These are phyloP conservation scores for Trichosanthes truncata DNA, from an alignment of 306 rosid species.

Conservation along the genomic window DNA sequence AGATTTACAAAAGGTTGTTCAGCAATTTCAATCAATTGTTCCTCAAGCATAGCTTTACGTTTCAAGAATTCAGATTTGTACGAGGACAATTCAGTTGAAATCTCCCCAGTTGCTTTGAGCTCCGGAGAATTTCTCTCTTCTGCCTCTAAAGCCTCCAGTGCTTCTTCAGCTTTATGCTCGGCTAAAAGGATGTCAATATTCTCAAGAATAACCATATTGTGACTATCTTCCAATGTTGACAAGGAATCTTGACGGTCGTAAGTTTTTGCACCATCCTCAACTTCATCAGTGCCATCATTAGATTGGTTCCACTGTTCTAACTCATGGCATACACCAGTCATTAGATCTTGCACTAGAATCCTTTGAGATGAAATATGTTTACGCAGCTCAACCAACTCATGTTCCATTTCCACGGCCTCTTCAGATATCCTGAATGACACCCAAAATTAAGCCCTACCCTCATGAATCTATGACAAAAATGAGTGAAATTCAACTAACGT, in stretches of 20 bases:
- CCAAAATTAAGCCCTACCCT: conserved; percentile 7
- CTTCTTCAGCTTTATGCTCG: conserved; percentile 85
- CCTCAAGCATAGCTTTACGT: conserved; percentile 65
- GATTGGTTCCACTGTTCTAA: conserved; percentile 68
- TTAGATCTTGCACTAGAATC: conserved; percentile 87
- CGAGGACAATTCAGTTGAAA: conserved; percentile 36
- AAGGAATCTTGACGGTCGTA: conserved; percentile 48
- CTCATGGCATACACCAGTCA: conserved; percentile 86
- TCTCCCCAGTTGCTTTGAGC: conserved; percentile 48
- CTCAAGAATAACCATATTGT: conserved; percentile 44
- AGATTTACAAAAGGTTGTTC: conserved; percentile 58
- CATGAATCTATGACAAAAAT: not conserved
- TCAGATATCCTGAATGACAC: conserved; percentile 69
- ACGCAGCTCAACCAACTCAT: conserved; percentile 77
- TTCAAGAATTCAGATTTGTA: conserved; percentile 47
- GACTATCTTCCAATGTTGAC: conserved; percentile 31
- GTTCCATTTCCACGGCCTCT: conserved; percentile 91
- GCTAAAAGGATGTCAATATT: conserved; percentile 69
- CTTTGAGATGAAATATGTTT: conserved; percentile 86
- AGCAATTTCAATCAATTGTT: conserved; percentile 45
- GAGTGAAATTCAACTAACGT: not conserved
- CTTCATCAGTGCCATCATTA: conserved; percentile 27
- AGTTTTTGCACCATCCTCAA: conserved; percentile 30
- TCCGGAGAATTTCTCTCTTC: conserved; percentile 63
- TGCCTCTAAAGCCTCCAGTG: conserved; percentile 76